Evolutionary conservation across 2,329 filamentous ascomycete genomes (phyloP).

Genomic region (Cladosporium cucumerinum): DNA sequence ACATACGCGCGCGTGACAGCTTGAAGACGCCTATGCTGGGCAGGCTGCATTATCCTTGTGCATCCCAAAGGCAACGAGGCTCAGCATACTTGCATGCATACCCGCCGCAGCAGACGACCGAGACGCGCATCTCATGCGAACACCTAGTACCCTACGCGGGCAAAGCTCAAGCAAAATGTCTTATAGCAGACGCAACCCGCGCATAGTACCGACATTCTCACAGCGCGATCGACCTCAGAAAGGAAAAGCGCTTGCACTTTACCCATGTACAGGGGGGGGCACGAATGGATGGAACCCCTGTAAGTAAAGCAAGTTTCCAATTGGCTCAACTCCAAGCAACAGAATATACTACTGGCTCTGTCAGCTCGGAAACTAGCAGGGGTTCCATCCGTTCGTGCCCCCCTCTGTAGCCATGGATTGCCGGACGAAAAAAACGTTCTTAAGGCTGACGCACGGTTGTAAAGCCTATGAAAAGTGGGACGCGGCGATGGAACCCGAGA

Average conservation of each 20-base stretch:
- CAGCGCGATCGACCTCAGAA: background rate
- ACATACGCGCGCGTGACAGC: background rate
- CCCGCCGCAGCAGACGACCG: background rate
- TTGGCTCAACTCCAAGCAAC: too few species aligned
- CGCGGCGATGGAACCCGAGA: background rate
- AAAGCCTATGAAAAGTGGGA: background rate
- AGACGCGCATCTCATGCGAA: background rate
- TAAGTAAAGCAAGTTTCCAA: too few species aligned
- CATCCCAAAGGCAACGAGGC: background rate
- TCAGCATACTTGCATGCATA: background rate
- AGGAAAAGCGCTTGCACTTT: background rate
- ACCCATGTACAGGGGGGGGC: too few species aligned
- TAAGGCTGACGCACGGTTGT: conserved; percentile 6
- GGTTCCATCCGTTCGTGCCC: too few species aligned
- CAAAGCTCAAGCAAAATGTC: background rate
- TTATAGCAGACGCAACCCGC: background rate
- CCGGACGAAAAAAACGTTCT: background rate
- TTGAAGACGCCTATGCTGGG: background rate
- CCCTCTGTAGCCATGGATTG: conserved; percentile 1
- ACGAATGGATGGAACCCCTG: too few species aligned
- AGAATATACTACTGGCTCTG: too few species aligned
- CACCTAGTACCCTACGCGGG: background rate
- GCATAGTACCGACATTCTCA: background rate
- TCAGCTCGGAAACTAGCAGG: too few species aligned
- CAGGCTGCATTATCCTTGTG: background rate